A percentile compares a stretch with the other conserved stretches of the same genome.
phyloP scores from a whole-genome alignment of 371 early-diverging fungal genomes.

The Entomophthora muscae region DNA sequence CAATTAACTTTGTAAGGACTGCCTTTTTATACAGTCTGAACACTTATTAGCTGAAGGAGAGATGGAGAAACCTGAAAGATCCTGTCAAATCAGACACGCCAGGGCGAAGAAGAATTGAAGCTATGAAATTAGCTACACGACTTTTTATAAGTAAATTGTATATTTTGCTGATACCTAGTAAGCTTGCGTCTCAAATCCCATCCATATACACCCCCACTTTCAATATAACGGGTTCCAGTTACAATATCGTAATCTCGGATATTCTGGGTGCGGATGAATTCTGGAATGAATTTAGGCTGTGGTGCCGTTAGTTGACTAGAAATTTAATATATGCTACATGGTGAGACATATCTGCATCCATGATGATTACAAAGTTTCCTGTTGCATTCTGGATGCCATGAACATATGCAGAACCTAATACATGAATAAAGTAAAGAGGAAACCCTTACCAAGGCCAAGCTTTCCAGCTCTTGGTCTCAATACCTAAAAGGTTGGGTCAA shows the following conservation, averaged over 20 bases:
- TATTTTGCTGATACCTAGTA: conserved; percentile 39
- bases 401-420: conserved; percentile 86
- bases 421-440: not conserved
- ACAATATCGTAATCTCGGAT: conserved; percentile 81
- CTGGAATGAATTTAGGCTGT: conserved; percentile 92
- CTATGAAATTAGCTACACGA: conserved; percentile 94
- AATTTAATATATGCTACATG: conserved; percentile 39
- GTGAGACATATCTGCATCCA: conserved; percentile 99
- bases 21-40: conserved; percentile 83
- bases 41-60: not conserved
- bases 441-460: conserved; percentile 59
- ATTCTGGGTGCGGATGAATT: conserved; percentile 77
- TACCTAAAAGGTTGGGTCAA: conserved; percentile 21
- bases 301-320: not conserved
- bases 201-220: conserved; percentile 92
- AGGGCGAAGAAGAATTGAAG: conserved; percentile 77
- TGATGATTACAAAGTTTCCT: conserved; percentile 88
- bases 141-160: conserved; percentile 19
- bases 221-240: conserved; percentile 84
- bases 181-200: conserved; percentile 97
- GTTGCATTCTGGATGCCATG: conserved; percentile 88
- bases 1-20: conserved; percentile 68
- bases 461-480: conserved; percentile 88
- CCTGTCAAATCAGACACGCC: conserved; percentile 94
- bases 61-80: conserved; percentile 53